phyloP scores from a whole-genome alignment of 225 moss, liverwort and hornwort genomes.

The Neckera pumila region DNA sequence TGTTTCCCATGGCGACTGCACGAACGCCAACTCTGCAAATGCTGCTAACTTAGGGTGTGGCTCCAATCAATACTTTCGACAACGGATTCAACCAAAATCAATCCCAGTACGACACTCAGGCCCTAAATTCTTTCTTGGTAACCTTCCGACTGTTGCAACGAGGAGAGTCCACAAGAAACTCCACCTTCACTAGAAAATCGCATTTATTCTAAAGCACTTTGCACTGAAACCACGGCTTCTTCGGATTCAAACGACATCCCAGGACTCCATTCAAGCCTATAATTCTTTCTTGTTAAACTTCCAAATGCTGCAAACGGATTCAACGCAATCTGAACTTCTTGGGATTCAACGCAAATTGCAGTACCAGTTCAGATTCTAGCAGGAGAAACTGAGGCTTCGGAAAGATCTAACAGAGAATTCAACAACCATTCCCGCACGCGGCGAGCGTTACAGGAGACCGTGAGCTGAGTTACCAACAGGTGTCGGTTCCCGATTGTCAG shows the following conservation, averaged over 20 bases:
- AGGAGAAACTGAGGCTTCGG: neutral
- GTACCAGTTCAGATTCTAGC: neutral
- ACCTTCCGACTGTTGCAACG: neutral
- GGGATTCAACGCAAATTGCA: neutral
- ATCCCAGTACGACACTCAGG: neutral
- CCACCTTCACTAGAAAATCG: neutral
- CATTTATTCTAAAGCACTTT: neutral
- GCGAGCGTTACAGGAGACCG: neutral
- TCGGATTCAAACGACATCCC: neutral
- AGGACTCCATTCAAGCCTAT: neutral
- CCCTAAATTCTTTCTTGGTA: neutral
- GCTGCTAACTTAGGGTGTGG: neutral
- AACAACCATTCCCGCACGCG: neutral
- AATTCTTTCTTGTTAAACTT: neutral
- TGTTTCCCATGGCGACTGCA: constrained; percentile 12
- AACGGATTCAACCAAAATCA: neutral
- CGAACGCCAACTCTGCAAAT: neutral
- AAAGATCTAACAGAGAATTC: neutral
- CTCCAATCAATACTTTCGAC: neutral
- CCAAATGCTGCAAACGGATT: neutral
- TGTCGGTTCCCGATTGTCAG: neutral
- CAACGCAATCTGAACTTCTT: neutral
- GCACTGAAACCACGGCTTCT: neutral
- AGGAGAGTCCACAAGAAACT: neutral
- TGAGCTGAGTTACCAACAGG: neutral